Evolutionary conservation across 164 flowering plant genomes (phyloP), one percentile per base, ranked within the genome.

Genomic region (Chloranthus sessilifolius): DNA sequence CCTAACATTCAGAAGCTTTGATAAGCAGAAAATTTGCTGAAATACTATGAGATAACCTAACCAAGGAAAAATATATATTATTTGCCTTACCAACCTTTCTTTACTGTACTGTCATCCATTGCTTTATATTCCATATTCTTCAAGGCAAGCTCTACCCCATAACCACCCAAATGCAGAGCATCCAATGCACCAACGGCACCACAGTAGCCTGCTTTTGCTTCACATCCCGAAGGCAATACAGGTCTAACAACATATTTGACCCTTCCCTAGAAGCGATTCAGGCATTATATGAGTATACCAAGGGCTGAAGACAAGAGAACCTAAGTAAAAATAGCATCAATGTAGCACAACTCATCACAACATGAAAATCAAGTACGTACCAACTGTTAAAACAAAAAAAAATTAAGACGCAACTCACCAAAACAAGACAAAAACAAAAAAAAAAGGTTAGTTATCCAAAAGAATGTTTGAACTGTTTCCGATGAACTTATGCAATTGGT

Each of bases 61-160:
- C 17, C 16, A 39, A 20, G 24, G 8, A 5, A 1, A 20, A 20
- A 39, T 39, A 5, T 5, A 12, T 11, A 11, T 12, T 44, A 55
- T 20, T 39, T 25, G 17, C 16, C n/a, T 1, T 17, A 33, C 67
- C 52, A 12, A 84, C 99, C 95, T 81, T 86, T 83, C 66, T 74
- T 86, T 44, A 88, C 62, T 7, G 72, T 41, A 63, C 92, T 88
- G 55, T 94, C 99, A 69, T 94, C 99, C 89, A 94, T 94, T 52
- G 97, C 97, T 67, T 94, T 94, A 52, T 94, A 94, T 63, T 94
- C 99, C 99, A 94, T 94, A 61, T 89, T 94, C 80, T 94, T 94
- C 72, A 94, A 47, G 40, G 97, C 99, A 71, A 94, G 95, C 67
- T 94, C 99, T 26, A 94, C 97, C 17, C 99, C 99, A 72, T 86